phyloP scores from a whole-genome alignment of 2,329 filamentous ascomycete species.

The Alternaria brassicicola region DNA sequence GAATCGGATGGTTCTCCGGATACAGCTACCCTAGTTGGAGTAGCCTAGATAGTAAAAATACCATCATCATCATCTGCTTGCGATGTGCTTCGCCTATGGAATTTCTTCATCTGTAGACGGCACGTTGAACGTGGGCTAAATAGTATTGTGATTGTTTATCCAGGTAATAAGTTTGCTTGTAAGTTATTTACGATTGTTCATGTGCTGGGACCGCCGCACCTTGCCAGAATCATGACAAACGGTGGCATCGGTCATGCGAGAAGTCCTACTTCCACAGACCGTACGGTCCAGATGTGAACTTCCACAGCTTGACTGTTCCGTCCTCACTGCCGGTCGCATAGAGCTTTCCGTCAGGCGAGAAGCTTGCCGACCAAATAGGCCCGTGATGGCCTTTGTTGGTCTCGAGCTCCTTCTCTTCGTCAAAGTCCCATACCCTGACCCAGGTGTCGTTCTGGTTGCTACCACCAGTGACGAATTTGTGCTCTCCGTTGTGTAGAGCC shows the following conservation, averaged over 20 bases:
- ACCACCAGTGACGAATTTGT: conserved; percentile 87
- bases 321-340: conserved; percentile 98
- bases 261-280: conserved; percentile 64
- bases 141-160: not conserved
- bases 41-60: conserved; percentile 1
- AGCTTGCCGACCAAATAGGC: conserved; percentile 94
- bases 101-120: not conserved
- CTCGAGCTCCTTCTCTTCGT: conserved; percentile 82
- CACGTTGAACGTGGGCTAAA: not conserved
- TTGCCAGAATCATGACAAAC: not conserved
- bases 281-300: conserved; percentile 68
- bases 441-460: conserved; percentile 80
- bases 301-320: conserved; percentile 93
- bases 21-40: conserved; percentile 18
- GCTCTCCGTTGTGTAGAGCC: conserved; percentile 78
- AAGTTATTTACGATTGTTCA: conserved; percentile 4
- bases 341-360: conserved; percentile 92
- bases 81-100: not conserved
- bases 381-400: conserved; percentile 97
- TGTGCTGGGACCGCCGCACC: not conserved
- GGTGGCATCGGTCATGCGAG: not conserved
- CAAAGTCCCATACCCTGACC: conserved; percentile 93
- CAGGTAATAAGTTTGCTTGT: not conserved
- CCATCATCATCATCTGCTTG: not conserved
- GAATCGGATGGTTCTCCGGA: conserved; percentile 28